phyloP scores from a whole-genome alignment of 106 monocot species.

The Chionographis japonica region DNA sequence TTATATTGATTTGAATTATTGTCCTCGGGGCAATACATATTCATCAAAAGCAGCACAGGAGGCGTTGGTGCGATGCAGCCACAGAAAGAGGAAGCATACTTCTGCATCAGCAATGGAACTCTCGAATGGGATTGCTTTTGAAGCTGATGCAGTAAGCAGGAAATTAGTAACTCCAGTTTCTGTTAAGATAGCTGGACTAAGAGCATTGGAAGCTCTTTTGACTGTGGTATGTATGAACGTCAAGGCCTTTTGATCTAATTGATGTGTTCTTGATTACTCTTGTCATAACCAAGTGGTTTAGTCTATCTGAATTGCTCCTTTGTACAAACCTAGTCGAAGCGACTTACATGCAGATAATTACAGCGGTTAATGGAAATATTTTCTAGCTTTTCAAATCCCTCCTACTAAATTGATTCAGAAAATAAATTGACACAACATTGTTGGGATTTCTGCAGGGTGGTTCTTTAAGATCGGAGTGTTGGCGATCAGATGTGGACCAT shows the following conservation, averaged over 20 bases:
- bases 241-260: too few relatives aligned
- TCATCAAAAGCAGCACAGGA: slow-evolving; percentile 15
- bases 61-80: slow-evolving; percentile 8
- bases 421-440: too few relatives aligned
- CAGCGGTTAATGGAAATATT: too few relatives aligned
- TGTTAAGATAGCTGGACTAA: slow-evolving; percentile 75
- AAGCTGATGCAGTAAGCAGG: slow-evolving; percentile 6
- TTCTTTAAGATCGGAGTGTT: slow-evolving; percentile 54
- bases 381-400: too few relatives aligned
- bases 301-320: too few relatives aligned
- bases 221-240: slow-evolving; percentile 50
- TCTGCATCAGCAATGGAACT: slow-evolving; percentile 8
- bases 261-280: too few relatives aligned
- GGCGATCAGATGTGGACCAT: slow-evolving; percentile 59
- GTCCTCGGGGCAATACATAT: slow-evolving; percentile 1
- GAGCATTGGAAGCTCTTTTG: slow-evolving; percentile 72
- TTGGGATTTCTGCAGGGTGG: slow-evolving; percentile 52
- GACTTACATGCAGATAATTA: too few relatives aligned
- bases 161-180: slow-evolving; percentile 30
- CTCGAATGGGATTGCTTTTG: slow-evolving; percentile 23
- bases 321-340: too few relatives aligned
- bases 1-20: slow-evolving; percentile 48
- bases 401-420: too few relatives aligned
- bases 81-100: slow-evolving; percentile 66
- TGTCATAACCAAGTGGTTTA: too few relatives aligned